Evolutionary conservation across 2,329 filamentous ascomycete genomes (phyloP).

Genomic region (Cercospora sp.): DNA sequence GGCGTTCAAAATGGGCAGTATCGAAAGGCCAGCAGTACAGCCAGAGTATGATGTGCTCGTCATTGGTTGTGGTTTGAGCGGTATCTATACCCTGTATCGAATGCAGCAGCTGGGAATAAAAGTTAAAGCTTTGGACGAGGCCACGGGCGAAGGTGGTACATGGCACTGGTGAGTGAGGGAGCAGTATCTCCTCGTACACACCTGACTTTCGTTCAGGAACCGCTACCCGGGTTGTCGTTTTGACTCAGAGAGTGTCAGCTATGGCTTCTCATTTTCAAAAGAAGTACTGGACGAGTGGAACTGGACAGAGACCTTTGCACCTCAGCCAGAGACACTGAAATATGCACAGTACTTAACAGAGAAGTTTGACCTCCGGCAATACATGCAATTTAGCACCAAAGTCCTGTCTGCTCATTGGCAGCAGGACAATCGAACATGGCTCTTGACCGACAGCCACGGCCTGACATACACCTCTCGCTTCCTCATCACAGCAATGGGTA

Average conservation of each 20-base stretch:
- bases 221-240: constrained; percentile 51
- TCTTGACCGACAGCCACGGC: constrained; percentile 33
- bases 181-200: background rate
- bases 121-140: constrained; percentile 46
- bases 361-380: constrained; percentile 44
- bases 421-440: constrained; percentile 38
- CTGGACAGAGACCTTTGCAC: constrained; percentile 41
- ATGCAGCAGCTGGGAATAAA: constrained; percentile 45
- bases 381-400: constrained; percentile 48
- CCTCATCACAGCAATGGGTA: constrained; percentile 49
- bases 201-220: constrained; percentile 39
- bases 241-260: constrained; percentile 50
- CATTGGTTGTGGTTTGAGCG: constrained; percentile 46
- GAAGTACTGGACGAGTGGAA: constrained; percentile 48
- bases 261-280: constrained; percentile 48
- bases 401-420: constrained; percentile 42
- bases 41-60: constrained; percentile 43
- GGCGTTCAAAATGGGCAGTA: constrained; percentile 19
- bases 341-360: constrained; percentile 54
- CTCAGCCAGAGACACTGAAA: constrained; percentile 48
- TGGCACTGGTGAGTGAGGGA: constrained; percentile 40
- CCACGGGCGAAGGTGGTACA: constrained; percentile 47
- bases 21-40: constrained; percentile 1
- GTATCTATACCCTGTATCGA: constrained; percentile 46
- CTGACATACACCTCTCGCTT: constrained; percentile 33